Percentiles rank a stretch among this genome's conserved stretches.
Evolutionary conservation across 805 yeast genomes (phyloP).

Genomic region (Ascoidea tarda): DNA sequence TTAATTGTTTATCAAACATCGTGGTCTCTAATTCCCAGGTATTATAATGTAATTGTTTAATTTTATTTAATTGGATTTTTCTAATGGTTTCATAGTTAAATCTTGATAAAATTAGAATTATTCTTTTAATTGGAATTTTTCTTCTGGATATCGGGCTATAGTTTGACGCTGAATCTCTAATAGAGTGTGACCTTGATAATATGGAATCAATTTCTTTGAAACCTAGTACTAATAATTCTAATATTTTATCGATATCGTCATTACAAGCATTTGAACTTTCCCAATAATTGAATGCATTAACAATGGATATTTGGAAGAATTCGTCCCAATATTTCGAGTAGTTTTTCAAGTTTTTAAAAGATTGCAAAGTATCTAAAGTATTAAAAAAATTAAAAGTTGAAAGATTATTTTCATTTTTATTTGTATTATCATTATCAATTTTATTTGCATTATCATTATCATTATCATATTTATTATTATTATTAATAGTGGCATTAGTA

Average conservation of each 20-base stretch:
- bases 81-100: constrained; percentile 36
- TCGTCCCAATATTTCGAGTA: constrained; percentile 26
- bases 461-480: constrained; percentile 5
- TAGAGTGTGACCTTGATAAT: constrained; percentile 15
- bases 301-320: constrained; percentile 41
- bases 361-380: no score
- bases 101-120: constrained; percentile 26
- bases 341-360: no score
- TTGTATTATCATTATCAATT: constrained; percentile 19
- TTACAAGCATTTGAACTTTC: constrained; percentile 39
- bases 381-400: no score
- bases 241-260: constrained; percentile 36
- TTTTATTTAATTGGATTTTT: constrained; percentile 31
- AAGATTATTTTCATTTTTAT: no score
- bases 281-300: constrained; percentile 50
- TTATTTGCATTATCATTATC: constrained; percentile 24
- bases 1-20: constrained; percentile 33
- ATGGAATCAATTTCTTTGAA: constrained; percentile 12
- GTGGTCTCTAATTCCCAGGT: constrained; percentile 31
- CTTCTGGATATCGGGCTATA: not conserved
- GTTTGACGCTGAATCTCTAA: constrained; percentile 12
- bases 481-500: not conserved
- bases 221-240: constrained; percentile 23
- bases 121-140: constrained; percentile 23
- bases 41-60: constrained; percentile 21